Base-by-base conservation (phyloP, 805 yeast species). In the Candida insectorum region DNA sequence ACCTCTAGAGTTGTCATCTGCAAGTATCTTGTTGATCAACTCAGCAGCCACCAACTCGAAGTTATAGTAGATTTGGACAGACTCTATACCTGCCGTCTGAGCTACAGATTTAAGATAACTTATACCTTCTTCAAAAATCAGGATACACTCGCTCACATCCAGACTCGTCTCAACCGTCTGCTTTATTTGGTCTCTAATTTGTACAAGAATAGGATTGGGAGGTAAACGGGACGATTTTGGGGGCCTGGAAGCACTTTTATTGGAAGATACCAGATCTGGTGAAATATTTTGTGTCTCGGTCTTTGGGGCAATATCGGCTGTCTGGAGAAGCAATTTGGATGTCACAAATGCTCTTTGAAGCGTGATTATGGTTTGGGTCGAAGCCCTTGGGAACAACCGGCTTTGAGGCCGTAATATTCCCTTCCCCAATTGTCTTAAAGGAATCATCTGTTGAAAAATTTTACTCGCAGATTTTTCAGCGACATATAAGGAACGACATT, bases 81-180 rank as follows among this genome's bases (percentile, higher is more conserved):
- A 54, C 10, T 48, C 37, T 33, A 66, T 61, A 20, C 11, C 8
- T 20, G n/a, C 26, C n/a, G 8, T 20, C 11, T 20, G 23, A 20
- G 8, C 23, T 20, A 11, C 11, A 5, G 20, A 5, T 15, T 36
- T 41, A 37, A 66, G 48, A 41, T 60, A 66, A 17, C 57, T 39
- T 19, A 65, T 44, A 2, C 71, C 71, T 41, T 66, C 71, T 28
- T 63, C 66, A 31, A 63, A 54, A 29, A 66, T 65, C 20, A 58
- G 65, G 16, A 54, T 36, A 12, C 60, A 44, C 31, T 65, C 72
- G 8, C 41, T 20, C 18, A 60, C 40, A 23, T 51, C 54, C 8
- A 28, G 24, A 11, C 35, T 6, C 34, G 48, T 36, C 12, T 45
- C 39, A 12, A 60, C 52, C 1, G 64, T 49, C 4, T 39, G 36